Evolutionary conservation across 768 basidiomycete species (phyloP).

Genomic region (Fibroporia radiculosa): DNA sequence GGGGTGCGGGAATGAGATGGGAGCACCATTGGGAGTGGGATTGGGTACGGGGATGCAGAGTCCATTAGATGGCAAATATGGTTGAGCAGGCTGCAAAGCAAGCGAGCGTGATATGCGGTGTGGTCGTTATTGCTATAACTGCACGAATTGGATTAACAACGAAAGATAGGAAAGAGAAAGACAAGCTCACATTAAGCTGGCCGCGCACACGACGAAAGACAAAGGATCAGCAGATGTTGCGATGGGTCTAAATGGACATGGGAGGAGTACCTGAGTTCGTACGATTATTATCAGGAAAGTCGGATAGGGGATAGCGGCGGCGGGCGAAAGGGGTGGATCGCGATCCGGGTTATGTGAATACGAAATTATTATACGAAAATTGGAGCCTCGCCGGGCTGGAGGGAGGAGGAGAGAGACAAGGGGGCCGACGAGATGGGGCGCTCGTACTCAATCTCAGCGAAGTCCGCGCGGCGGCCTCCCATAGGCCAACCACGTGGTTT

Average conservation of each 20-base stretch:
- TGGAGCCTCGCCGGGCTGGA: not conserved
- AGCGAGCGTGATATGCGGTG: constrained; percentile 5
- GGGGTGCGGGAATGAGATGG: not conserved
- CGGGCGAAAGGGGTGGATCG: not conserved
- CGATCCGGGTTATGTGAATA: not conserved
- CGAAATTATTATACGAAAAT: not conserved
- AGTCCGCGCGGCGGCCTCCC: too few species aligned
- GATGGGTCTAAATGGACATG: not conserved
- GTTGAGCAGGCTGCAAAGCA: not conserved
- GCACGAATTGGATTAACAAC: not conserved
- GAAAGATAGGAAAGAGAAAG: not conserved
- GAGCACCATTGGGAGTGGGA: not conserved
- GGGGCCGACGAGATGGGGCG: too few species aligned
- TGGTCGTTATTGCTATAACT: constrained; percentile 5
- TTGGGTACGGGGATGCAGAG: constrained; percentile 6
- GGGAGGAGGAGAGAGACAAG: not conserved
- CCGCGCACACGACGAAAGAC: not conserved
- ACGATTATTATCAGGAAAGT: constrained; percentile 1
- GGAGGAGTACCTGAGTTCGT: not conserved
- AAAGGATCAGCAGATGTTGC: not conserved
- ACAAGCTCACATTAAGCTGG: constrained; percentile 2
- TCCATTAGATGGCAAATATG: constrained; percentile 9
- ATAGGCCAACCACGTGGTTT: too few species aligned
- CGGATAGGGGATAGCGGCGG: not conserved
- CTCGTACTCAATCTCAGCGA: too few species aligned